Base-by-base conservation (phyloP, 2,329 filamentous ascomycete species). In the Ophiostoma triangulosporum region DNA sequence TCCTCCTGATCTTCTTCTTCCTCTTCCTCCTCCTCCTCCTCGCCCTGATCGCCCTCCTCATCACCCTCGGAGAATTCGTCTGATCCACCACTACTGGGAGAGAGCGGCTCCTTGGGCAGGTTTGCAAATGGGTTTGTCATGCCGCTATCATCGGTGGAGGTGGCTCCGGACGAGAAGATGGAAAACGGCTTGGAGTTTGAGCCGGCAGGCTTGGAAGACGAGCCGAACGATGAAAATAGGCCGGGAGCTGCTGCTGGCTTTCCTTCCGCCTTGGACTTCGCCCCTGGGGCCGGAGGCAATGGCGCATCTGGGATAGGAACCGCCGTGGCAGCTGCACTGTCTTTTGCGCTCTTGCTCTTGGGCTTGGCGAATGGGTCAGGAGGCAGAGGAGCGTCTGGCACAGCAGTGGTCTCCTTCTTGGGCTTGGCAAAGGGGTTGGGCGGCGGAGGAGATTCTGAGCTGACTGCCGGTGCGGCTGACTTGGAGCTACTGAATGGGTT, bases 1-100 rank as follows among this genome's bases (percentile, higher is more conserved):
- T 74, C 74, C 22, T 70, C 69, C 6, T 70, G 69, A 2, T 67
- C 66, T 1, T 70, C 71, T 11, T 69, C 22, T 14, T 45, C 24
- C 12, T 45, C 4, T 3, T 43, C 51, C 2, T 40, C 66, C 15
- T 68, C 70, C 11, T 61, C 17, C 14, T 45, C 22, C 4, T 48
- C 51, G 4, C 32, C 66, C 14, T 68, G 40, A 2, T 48, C 51
- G 3, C 33, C 66, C 15, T 68, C 70, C 12, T 61, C n/a, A 12
- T 33, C 31, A 14, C 15, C 9, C 4, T 64, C 59, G 35, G 66
- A 61, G 7, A 55, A 54, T 6, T 60, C 64, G 3, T 64, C 54
- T 1, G 57, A 57, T 3, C 48, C 56, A 3, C 56, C 57, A 8
- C 55, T 56, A 17, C 50, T 55, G 2, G 58, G 56, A 9, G 58